Base-by-base conservation (phyloP, 2,329 filamentous ascomycete species). In the Decorospora gaudefroyi region DNA sequence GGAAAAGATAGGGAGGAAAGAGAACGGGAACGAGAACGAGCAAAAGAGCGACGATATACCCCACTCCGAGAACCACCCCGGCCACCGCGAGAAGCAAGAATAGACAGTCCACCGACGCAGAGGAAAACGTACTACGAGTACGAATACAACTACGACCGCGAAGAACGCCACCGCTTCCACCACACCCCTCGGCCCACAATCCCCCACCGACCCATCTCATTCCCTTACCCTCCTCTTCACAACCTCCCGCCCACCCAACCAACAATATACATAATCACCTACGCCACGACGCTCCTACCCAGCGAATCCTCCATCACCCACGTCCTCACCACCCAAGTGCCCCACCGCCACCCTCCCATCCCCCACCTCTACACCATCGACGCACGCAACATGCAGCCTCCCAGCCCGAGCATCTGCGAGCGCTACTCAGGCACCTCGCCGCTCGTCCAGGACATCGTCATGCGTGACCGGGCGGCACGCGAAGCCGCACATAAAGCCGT, bases 221-320 rank as follows among this genome's bases (percentile, higher is more conserved):
- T 13, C 11, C 18, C n/a, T n/a, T n/a, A n/a, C n/a, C n/a, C n/a
- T n/a, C n/a, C n/a, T n/a, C n/a, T n/a, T n/a, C n/a, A n/a, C 19
- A 22, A 18, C 10, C 26, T 12, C 17, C 27, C n/a, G 13, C 32
- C 31, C 31, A 19, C 4, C 16, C 31, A 22, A 4, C 61, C 61
- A 26, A 63, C 57, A 7, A 41, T 66, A 26, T 59, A 64, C 46
- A 55, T 66, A 13, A 17, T 64, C 12, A 58, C 56, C 22, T 66
- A 57, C 46, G 46, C 53, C 23, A 43, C 44, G 3, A 31, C 49
- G 6, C 45, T 43, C 19, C 40, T 39, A 6, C 46, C 31, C 6
- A 30, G 16, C 6, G 27, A 46, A 8, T 12, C 27, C 11, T 30
- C 48, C n/a, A 17, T 41, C 15, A 13, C 33, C 7, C 6, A 13